Evolutionary conservation across 1,284 basidiomycete genomes (phyloP).

Genomic region (Cutaneotrichosporon daszewskae): DNA sequence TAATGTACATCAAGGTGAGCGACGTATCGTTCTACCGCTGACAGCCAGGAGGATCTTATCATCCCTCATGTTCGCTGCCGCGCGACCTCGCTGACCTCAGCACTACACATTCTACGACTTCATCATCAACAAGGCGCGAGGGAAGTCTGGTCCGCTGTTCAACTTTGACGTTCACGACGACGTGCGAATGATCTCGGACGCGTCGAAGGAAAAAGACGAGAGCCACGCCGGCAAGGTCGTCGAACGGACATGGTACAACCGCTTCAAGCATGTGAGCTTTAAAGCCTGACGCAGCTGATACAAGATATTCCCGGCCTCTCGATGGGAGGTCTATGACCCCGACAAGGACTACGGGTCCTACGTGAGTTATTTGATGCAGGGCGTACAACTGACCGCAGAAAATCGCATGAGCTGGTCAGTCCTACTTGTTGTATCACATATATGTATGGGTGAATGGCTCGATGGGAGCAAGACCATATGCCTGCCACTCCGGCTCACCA

Average conservation of each 20-base stretch:
- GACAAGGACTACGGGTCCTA: constrained; percentile 87
- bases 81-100: constrained; percentile 48
- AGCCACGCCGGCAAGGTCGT: constrained; percentile 99
- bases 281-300: neutral
- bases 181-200: constrained; percentile 89
- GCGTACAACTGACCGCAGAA: constrained; percentile 5
- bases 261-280: constrained; percentile 65
- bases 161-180: constrained; percentile 99
- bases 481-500: too few relatives aligned
- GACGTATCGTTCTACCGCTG: neutral
- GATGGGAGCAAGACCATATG: too few relatives aligned
- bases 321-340: constrained; percentile 93
- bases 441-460: too few relatives aligned
- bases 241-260: constrained; percentile 89
- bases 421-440: neutral
- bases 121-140: constrained; percentile 94
- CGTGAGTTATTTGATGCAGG: constrained; percentile 14
- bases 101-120: constrained; percentile 99
- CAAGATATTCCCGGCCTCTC: constrained; percentile 87
- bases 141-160: constrained; percentile 96
- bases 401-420: constrained; percentile 7
- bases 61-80: constrained; percentile 70
- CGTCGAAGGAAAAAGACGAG: constrained; percentile 94
- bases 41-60: constrained; percentile 77
- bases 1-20: constrained; percentile 94